These are phyloP conservation scores for Tolypocladium album DNA, from an alignment of 2,329 filamentous ascomycete species.

Conservation along the genomic window DNA sequence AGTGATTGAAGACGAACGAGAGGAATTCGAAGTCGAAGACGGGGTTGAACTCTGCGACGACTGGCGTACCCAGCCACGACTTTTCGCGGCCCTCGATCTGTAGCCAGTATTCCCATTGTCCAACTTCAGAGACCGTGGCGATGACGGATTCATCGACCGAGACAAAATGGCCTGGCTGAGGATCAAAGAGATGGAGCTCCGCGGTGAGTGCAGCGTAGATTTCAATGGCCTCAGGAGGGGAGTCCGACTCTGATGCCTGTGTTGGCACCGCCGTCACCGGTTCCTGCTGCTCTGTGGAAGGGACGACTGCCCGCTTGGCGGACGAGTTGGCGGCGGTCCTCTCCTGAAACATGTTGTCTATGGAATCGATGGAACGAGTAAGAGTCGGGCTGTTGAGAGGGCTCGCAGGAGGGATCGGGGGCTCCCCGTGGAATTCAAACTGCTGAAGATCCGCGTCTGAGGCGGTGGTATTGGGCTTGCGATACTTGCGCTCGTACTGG, in stretches of 20 bases:
- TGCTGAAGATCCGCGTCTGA: conserved; percentile 71
- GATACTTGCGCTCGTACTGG: conserved; percentile 95
- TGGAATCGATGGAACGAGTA: conserved; percentile 42
- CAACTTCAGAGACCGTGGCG: conserved; percentile 75
- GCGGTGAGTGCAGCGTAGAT: conserved; percentile 65
- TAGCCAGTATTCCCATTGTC: conserved; percentile 92
- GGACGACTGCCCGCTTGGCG: conserved; percentile 29
- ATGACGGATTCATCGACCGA: conserved; percentile 65
- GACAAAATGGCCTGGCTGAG: conserved; percentile 75
- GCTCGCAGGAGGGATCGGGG: conserved; percentile 54
- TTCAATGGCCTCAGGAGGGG: conserved; percentile 56
- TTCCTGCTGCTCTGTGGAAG: conserved; percentile 17
- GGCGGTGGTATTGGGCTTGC: conserved; percentile 67
- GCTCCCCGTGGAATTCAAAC: conserved; percentile 64
- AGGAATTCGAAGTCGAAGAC: conserved; percentile 98
- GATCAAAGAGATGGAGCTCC: conserved; percentile 91
- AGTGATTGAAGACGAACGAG: conserved; percentile 99
- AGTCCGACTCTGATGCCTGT: conserved; percentile 1
- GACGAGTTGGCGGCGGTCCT: conserved; percentile 34
- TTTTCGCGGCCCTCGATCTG: conserved; percentile 67
- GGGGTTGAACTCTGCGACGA: conserved; percentile 87
- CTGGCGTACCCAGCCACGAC: conserved; percentile 77
- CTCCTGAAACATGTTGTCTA: conserved; percentile 45
- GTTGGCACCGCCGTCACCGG: conserved; percentile 20
- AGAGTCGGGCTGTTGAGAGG: conserved; percentile 49